These are phyloP conservation scores for Paecilomyces variotii DNA, from an alignment of 2,329 filamentous ascomycete genomes.

Conservation along the genomic window DNA sequence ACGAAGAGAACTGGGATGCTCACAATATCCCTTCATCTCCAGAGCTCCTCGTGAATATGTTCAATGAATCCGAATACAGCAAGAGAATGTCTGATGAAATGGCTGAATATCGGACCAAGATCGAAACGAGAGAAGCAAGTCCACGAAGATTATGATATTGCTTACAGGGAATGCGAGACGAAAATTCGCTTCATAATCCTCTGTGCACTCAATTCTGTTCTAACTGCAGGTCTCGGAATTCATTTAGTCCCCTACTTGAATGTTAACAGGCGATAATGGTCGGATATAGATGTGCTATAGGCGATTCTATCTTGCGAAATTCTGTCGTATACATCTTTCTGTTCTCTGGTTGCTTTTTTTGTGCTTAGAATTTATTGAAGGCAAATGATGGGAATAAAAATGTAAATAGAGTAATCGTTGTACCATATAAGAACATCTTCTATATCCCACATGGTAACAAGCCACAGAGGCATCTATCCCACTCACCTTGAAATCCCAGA, in stretches of 20 bases:
- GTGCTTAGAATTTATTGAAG: no score
- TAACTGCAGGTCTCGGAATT: constrained; percentile 43
- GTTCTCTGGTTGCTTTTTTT: no score
- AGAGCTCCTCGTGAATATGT: constrained; percentile 48
- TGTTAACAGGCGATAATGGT: constrained; percentile 35
- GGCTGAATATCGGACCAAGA: constrained; percentile 55
- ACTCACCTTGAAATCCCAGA: no score
- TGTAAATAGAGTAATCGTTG: no score
- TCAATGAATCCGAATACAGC: constrained; percentile 45
- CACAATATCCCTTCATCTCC: constrained; percentile 48
- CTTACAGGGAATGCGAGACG: constrained; percentile 32
- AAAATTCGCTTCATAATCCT: constrained; percentile 57
- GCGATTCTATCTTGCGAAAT: not conserved
- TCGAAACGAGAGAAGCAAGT: constrained; percentile 55
- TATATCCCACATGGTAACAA: no score
- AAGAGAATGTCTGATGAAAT: constrained; percentile 57
- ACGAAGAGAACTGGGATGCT: constrained; percentile 48
- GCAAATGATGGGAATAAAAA: no score
- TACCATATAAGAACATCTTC: no score
- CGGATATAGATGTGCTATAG: not conserved
- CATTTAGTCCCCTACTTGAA: constrained; percentile 41
- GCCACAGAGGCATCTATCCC: no score
- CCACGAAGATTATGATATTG: constrained; percentile 31
- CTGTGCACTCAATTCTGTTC: constrained; percentile 55
- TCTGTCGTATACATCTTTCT: not conserved